Percentiles rank a stretch among this genome's conserved stretches.
Conservation (phyloP, 345 rosid species). For the Luvunga scandens region DNA sequence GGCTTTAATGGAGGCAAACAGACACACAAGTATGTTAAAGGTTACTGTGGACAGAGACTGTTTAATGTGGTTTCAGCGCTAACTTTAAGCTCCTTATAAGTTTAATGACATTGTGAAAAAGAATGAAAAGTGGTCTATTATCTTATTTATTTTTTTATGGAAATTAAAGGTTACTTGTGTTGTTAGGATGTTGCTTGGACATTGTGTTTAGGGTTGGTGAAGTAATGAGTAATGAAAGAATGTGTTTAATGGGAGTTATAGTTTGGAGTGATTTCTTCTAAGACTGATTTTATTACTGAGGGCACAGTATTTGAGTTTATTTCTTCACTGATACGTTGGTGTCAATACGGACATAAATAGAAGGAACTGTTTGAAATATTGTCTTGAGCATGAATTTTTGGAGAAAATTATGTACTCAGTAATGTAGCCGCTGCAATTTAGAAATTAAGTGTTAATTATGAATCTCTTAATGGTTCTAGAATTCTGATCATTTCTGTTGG, state of each 20-base stretch:
- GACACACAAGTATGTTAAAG: background rate
- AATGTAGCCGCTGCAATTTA: background rate
- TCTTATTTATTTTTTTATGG: background rate
- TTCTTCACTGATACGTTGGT: background rate
- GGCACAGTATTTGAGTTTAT: background rate
- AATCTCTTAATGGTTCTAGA: background rate
- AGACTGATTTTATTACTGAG: background rate
- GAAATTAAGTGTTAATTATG: background rate
- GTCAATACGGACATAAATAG: background rate
- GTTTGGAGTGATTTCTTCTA: background rate
- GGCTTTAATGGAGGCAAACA: background rate
- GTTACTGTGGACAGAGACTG: background rate
- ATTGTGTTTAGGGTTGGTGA: background rate
- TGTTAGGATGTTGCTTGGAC: background rate
- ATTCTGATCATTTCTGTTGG: constrained; percentile 3
- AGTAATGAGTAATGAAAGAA: background rate
- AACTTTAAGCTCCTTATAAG: background rate
- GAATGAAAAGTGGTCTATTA: background rate
- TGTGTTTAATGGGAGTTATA: background rate
- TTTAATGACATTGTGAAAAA: background rate
- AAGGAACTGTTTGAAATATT: background rate
- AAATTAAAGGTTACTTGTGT: background rate
- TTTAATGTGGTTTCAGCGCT: background rate
- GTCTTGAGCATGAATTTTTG: background rate
- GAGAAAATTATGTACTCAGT: background rate